phyloP scores from a whole-genome alignment of 164 flowering plant genomes.

The Liriodendron chinense region DNA sequence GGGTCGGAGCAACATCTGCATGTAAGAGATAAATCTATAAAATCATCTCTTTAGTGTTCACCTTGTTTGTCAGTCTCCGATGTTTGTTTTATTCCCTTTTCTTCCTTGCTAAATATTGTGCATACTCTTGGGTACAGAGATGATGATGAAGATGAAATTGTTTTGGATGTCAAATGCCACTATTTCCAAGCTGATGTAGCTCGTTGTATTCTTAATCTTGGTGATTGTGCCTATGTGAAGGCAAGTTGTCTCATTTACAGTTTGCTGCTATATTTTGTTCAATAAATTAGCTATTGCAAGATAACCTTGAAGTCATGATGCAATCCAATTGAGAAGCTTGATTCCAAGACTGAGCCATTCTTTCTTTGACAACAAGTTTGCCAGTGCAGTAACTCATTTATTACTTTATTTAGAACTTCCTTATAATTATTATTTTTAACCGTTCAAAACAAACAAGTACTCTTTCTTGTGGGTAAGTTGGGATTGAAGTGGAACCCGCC shows the following conservation, averaged over 20 bases:
- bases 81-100: background rate
- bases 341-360: too few species aligned
- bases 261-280: background rate
- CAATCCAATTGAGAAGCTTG: background rate
- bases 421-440: too few species aligned
- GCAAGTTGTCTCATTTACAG: slow-evolving; percentile 17
- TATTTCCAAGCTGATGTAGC: slow-evolving; percentile 47
- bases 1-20: slow-evolving; percentile 21
- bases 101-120: slow-evolving; percentile 1
- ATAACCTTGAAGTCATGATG: background rate
- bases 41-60: slow-evolving; percentile 6
- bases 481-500: too few species aligned
- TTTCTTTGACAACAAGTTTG: too few species aligned
- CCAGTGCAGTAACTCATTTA: too few species aligned
- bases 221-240: slow-evolving; percentile 61
- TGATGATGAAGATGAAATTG: slow-evolving; percentile 43
- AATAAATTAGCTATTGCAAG: background rate
- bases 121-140: slow-evolving; percentile 26
- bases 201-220: slow-evolving; percentile 39
- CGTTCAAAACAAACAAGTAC: too few species aligned
- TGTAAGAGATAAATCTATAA: slow-evolving; percentile 37
- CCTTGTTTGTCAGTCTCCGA: background rate
- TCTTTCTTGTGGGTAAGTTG: too few species aligned
- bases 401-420: too few species aligned
- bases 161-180: slow-evolving; percentile 53